phyloP scores from a whole-genome alignment of 1,139 yeast genomes.

The Geotrichum europaeum region DNA sequence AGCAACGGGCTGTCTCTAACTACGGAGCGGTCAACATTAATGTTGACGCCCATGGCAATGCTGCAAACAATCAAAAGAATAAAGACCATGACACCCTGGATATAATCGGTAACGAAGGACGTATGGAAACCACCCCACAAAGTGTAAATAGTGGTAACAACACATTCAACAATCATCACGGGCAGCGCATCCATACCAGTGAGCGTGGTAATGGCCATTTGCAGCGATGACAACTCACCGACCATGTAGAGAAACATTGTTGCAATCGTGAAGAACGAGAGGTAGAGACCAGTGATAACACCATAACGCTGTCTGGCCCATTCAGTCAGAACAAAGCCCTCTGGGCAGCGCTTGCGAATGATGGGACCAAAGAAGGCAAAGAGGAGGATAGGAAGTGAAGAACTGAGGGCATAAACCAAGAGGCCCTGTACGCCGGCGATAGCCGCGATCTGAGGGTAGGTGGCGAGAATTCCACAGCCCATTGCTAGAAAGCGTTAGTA shows the following conservation, averaged over 20 bases:
- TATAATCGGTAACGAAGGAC: slow-evolving; percentile 80
- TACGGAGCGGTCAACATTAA: slow-evolving; percentile 57
- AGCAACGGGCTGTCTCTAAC: slow-evolving; percentile 63
- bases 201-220: slow-evolving; percentile 66
- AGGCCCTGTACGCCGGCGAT: slow-evolving; percentile 83
- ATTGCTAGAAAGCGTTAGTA: slow-evolving; percentile 45
- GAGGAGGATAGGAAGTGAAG: slow-evolving; percentile 75
- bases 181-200: slow-evolving; percentile 79
- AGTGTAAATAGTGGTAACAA: slow-evolving; percentile 81
- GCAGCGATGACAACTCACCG: slow-evolving; percentile 76
- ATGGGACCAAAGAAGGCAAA: slow-evolving; percentile 81
- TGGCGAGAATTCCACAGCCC: slow-evolving; percentile 86
- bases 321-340: slow-evolving; percentile 89
- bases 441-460: slow-evolving; percentile 83
- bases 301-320: slow-evolving; percentile 89
- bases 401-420: slow-evolving; percentile 72
- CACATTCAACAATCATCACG: slow-evolving; percentile 79
- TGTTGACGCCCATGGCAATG: slow-evolving; percentile 74
- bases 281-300: slow-evolving; percentile 58
- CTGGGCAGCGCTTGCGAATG: slow-evolving; percentile 73
- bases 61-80: slow-evolving; percentile 63
- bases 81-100: slow-evolving; percentile 75
- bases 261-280: slow-evolving; percentile 75
- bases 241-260: slow-evolving; percentile 87
- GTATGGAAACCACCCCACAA: slow-evolving; percentile 86